Evolutionary conservation across 352 stramenopile species (phyloP), one percentile per base, ranked within the genome.

Genomic region (Phytopythium kandeliae): DNA sequence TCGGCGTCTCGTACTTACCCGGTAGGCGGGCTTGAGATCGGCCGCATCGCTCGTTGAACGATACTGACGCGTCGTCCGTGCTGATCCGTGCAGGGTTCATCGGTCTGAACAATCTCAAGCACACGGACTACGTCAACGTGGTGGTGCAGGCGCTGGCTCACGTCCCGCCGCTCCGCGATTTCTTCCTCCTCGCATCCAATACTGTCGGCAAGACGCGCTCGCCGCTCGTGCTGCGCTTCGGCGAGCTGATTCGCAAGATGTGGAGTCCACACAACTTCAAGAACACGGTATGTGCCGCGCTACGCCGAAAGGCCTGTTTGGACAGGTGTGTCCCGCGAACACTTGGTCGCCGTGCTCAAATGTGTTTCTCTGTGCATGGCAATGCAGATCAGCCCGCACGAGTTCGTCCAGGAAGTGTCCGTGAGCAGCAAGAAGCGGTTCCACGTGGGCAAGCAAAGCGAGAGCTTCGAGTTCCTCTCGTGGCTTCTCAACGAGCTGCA

Each of bases 211-310:
- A 78, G 54, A 69, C 71, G 76, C 92, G 81, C 66, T 96, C 77
- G 25, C 71, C 72, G 40, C 66, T 98, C 7, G 88, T 97, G 25
- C 58, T 96, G 55, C 81, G 75, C 38, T 99, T 99, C 69, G 95
- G 95, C 24, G 91, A 98, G 60, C 72, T 99, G 19, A 73, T 99
- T 30, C 80, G 96, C 9, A 98, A 99, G 68, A 94, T 99, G 58
- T 99, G 97, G 97, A 98, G 85, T 41, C 77, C 92, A 7, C 83
- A 97, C 65, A 97, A 98, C 54, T 98, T 99, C 67, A 99, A 99
- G 75, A 96, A 92, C 57, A 96, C 87, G 59, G 92, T 99, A 31
- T 4, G 28, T 4, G 9, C n/a, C 72, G 90, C 46, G 11, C 13
- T 33, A 36, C n/a, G 24, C 15, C 25, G 8, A 3, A 6, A 16